Conservation (phyloP, 1,284 basidiomycete genomes). For the Austroboletus niveus region DNA sequence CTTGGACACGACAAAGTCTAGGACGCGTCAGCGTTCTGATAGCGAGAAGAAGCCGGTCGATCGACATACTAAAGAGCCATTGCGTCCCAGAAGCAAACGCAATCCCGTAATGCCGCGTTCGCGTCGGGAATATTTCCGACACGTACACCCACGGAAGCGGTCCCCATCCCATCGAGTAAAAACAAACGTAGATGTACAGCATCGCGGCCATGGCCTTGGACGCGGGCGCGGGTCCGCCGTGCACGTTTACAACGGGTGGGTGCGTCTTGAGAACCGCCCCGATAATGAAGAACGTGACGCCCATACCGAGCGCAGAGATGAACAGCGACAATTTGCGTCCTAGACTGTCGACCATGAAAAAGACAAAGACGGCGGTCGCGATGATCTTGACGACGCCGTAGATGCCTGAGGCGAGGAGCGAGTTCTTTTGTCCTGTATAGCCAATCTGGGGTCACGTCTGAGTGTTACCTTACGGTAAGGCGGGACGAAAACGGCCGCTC, state of each 20-base stretch:
- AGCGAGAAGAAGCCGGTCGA: background rate
- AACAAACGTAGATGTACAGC: conserved; percentile 74
- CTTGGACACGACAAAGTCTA: conserved; percentile 74
- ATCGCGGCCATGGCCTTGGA: conserved; percentile 72
- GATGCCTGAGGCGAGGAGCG: conserved; percentile 77
- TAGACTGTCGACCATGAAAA: conserved; percentile 54
- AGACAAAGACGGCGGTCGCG: conserved; percentile 64
- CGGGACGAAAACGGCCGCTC: conserved; percentile 18
- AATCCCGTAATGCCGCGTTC: conserved; percentile 77
- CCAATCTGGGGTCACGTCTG: conserved; percentile 47
- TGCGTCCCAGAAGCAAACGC: conserved; percentile 69
- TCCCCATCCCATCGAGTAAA: conserved; percentile 73
- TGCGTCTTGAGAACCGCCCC: conserved; percentile 76
- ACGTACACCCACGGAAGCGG: conserved; percentile 69
- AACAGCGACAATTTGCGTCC: conserved; percentile 59
- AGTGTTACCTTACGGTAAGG: background rate
- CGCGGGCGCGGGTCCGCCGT: conserved; percentile 38
- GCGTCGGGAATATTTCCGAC: conserved; percentile 80
- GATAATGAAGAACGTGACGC: conserved; percentile 60
- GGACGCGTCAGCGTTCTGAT: background rate
- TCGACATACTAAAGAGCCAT: conserved; percentile 69
- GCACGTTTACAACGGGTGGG: conserved; percentile 42
- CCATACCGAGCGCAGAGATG: conserved; percentile 65
- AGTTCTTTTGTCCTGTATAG: conserved; percentile 55
- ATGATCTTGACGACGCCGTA: conserved; percentile 80